A percentile compares a stretch with the other conserved stretches of the same genome.
These are phyloP conservation scores for Flammula alnicola DNA, from an alignment of 1,284 basidiomycete species.

Conservation along the genomic window DNA sequence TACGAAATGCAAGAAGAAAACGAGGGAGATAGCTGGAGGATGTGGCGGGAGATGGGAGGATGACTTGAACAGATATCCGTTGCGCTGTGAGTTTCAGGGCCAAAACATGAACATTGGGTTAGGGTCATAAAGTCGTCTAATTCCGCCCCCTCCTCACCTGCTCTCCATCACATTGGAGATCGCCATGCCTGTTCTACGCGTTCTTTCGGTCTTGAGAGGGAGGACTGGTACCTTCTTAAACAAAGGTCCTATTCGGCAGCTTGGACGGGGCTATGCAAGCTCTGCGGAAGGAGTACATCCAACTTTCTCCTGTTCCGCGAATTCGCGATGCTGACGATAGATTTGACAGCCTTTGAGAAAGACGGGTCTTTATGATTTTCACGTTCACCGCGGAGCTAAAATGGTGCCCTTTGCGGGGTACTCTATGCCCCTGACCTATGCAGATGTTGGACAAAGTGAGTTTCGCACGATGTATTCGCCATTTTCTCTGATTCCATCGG, in stretches of 20 bases:
- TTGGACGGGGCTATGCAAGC: constrained; percentile 19
- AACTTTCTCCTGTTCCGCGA: not conserved
- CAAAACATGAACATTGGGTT: constrained; percentile 11
- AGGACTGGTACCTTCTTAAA: constrained; percentile 2
- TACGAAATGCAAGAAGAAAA: not conserved
- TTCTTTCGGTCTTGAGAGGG: constrained; percentile 17
- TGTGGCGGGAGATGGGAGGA: constrained; percentile 14
- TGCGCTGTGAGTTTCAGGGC: constrained; percentile 17
- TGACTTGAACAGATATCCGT: constrained; percentile 7
- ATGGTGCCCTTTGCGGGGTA: constrained; percentile 98
- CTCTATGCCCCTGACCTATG: constrained; percentile 93
- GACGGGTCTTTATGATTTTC: constrained; percentile 92
- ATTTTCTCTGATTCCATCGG: constrained; percentile 12
- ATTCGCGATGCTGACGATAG: constrained; percentile 1
- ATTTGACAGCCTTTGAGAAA: constrained; percentile 44
- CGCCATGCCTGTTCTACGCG: constrained; percentile 21
- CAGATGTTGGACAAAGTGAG: constrained; percentile 79
- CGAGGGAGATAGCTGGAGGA: not conserved
- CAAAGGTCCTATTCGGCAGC: constrained; percentile 7
- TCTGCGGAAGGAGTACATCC: constrained; percentile 19
- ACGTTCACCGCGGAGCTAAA: constrained; percentile 84
- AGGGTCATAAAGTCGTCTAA: constrained; percentile 7
- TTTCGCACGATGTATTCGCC: constrained; percentile 19
- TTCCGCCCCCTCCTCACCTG: not conserved
- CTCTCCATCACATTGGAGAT: constrained; percentile 5